phyloP scores from a whole-genome alignment of 176 grass and related monocot species.

The Elaeis guineensis region DNA sequence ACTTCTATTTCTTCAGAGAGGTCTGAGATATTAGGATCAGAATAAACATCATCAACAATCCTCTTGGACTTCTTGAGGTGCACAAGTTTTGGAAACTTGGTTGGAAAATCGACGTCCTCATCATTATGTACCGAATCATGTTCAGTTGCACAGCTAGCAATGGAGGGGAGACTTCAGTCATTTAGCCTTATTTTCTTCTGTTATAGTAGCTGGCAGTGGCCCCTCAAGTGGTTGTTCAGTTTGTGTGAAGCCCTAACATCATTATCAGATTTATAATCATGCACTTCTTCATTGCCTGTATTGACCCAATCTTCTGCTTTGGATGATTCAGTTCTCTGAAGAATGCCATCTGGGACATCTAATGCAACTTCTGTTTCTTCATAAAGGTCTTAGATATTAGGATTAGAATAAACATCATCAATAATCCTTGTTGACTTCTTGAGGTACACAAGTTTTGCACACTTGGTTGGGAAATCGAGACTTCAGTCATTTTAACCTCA shows the following conservation, averaged over 20 bases:
- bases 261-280: too few species aligned
- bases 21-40: too few species aligned
- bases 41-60: conserved; percentile 55
- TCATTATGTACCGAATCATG: conserved; percentile 36
- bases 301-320: too few species aligned
- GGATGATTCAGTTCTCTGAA: too few species aligned
- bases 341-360: too few species aligned
- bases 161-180: conserved; percentile 18
- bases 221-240: conserved; percentile 2
- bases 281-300: too few species aligned
- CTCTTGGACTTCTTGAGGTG: conserved; percentile 55
- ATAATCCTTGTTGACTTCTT: conserved; percentile 64
- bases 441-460: conserved; percentile 55
- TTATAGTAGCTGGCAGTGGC: conserved; percentile 7
- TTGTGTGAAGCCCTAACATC: too few species aligned
- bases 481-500: too few species aligned
- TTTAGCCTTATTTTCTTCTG: conserved; percentile 13
- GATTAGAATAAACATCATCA: conserved; percentile 49
- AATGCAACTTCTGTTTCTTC: too few species aligned
- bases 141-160: conserved; percentile 4
- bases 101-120: conserved; percentile 54
- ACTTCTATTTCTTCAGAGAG: too few species aligned
- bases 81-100: conserved; percentile 58
- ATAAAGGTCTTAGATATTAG: conserved; percentile 19
- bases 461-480: conserved; percentile 58